phyloP scores from a whole-genome alignment of 2,329 filamentous ascomycete genomes.

The Microcyclospora pomicola region DNA sequence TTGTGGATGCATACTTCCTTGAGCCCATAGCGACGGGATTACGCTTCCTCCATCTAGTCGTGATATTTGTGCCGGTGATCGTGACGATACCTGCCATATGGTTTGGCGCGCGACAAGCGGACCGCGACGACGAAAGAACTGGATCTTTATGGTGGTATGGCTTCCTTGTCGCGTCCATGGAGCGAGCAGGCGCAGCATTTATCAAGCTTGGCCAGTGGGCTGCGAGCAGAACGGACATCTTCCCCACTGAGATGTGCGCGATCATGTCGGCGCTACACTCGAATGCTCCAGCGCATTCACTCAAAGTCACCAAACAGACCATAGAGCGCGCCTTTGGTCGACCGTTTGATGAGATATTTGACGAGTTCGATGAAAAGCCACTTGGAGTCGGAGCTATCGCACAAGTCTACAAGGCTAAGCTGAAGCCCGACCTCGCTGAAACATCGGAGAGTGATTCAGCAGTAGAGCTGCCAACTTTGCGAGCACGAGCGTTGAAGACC shows the following conservation, averaged over 20 bases:
- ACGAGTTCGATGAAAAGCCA: conserved; percentile 82
- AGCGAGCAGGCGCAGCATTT: conserved; percentile 83
- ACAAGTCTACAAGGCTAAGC: conserved; percentile 90
- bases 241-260: conserved; percentile 79
- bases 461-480: conserved; percentile 42
- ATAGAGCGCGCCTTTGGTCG: conserved; percentile 73
- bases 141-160: conserved; percentile 92
- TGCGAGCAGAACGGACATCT: conserved; percentile 89
- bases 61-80: conserved; percentile 87
- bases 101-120: conserved; percentile 51
- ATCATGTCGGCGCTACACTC: conserved; percentile 94
- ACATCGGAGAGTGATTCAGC: conserved; percentile 47
- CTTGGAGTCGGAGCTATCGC: conserved; percentile 92
- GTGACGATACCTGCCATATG: conserved; percentile 65
- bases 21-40: conserved; percentile 79
- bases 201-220: conserved; percentile 99
- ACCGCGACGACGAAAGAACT: conserved; percentile 57
- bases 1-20: conserved; percentile 56
- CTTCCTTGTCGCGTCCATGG: conserved; percentile 80
- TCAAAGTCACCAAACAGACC: conserved; percentile 63
- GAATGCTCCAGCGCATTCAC: conserved; percentile 79
- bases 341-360: conserved; percentile 80
- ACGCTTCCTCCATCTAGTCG: conserved; percentile 72
- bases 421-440: conserved; percentile 63
- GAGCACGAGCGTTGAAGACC: conserved; percentile 60